Evolutionary conservation across 2,329 filamentous ascomycete species (phyloP).

Genomic region (Keithomyces neogunnii): DNA sequence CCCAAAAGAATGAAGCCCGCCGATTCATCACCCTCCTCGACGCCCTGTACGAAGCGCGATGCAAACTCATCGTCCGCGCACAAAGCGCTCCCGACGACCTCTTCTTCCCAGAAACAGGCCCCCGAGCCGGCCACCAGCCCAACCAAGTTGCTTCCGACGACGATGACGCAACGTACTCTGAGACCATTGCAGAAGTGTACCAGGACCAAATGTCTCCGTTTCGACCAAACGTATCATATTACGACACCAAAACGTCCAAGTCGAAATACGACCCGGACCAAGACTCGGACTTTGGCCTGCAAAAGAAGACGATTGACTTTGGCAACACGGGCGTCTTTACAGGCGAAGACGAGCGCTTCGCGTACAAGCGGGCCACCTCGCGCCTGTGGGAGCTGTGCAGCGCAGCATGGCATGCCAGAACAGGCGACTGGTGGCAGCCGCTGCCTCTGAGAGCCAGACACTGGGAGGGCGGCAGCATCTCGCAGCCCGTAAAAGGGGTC

Average conservation of each 20-base stretch:
- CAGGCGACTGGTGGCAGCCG: constrained; percentile 63
- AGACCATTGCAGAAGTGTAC: constrained; percentile 56
- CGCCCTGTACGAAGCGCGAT: constrained; percentile 73
- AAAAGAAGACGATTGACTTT: constrained; percentile 49
- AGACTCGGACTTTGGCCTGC: constrained; percentile 45
- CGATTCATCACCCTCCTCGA: constrained; percentile 75
- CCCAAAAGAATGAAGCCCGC: constrained; percentile 72
- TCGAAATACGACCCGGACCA: constrained; percentile 47
- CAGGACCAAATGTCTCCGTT: constrained; percentile 72
- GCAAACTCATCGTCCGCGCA: constrained; percentile 64
- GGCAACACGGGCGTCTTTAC: constrained; percentile 60
- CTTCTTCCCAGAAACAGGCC: constrained; percentile 60
- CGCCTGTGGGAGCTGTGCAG: constrained; percentile 80
- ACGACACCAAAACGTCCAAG: constrained; percentile 38
- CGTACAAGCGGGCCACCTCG: constrained; percentile 68
- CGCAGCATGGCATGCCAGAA: constrained; percentile 59
- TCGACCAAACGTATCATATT: constrained; percentile 66
- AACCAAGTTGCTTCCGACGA: constrained; percentile 11
- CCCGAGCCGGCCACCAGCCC: neutral
- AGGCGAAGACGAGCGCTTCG: constrained; percentile 74
- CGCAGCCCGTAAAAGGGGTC: constrained; percentile 12
- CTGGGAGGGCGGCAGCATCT: constrained; percentile 47
- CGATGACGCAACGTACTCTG: constrained; percentile 32
- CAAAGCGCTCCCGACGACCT: constrained; percentile 61
- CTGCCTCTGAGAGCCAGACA: constrained; percentile 53